Percentiles rank a stretch among this genome's conserved stretches.
phyloP scores from a whole-genome alignment of 805 yeast genomes.

The Ogataea trehaloabstinens region DNA sequence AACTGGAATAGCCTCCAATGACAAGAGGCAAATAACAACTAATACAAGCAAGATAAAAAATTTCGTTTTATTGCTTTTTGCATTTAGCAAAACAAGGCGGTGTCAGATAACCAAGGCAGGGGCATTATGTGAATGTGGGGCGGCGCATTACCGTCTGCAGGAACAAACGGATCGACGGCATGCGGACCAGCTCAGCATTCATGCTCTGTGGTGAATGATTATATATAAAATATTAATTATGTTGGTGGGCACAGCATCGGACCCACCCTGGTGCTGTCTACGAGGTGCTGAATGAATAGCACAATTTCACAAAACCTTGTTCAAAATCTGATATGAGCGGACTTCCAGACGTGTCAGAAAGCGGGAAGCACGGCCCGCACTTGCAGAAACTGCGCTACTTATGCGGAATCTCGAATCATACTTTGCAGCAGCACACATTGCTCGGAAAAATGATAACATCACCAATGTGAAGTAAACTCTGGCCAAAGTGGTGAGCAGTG shows the following conservation, averaged over 20 bases:
- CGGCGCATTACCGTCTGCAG: too few species aligned
- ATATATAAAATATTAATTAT: too few species aligned
- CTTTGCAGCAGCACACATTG: slow-evolving; percentile 48
- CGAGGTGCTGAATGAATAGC: too few species aligned
- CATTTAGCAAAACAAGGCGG: not conserved
- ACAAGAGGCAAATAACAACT: not conserved
- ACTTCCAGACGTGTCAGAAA: slow-evolving; percentile 13
- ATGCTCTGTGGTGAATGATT: too few species aligned
- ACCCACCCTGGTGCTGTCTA: too few species aligned
- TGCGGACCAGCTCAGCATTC: too few species aligned
- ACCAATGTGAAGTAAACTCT: slow-evolving; percentile 63
- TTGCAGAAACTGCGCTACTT: slow-evolving; percentile 8
- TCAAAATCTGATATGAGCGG: slow-evolving; percentile 19
- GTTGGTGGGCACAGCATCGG: too few species aligned
- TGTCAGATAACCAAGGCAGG: not conserved
- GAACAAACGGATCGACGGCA: too few species aligned
- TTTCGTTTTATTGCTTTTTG: not conserved
- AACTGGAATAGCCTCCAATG: too few species aligned
- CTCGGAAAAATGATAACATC: slow-evolving; percentile 57
- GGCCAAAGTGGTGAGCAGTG: slow-evolving; percentile 43
- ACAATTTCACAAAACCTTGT: too few species aligned
- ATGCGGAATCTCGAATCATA: slow-evolving; percentile 28
- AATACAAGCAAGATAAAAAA: not conserved
- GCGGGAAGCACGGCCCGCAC: slow-evolving; percentile 6
- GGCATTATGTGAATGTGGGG: too few species aligned